A percentile compares a stretch with the other conserved stretches of the same genome.
Conservation (phyloP, 352 stramenopile species). For the Phytophthora rubi region DNA sequence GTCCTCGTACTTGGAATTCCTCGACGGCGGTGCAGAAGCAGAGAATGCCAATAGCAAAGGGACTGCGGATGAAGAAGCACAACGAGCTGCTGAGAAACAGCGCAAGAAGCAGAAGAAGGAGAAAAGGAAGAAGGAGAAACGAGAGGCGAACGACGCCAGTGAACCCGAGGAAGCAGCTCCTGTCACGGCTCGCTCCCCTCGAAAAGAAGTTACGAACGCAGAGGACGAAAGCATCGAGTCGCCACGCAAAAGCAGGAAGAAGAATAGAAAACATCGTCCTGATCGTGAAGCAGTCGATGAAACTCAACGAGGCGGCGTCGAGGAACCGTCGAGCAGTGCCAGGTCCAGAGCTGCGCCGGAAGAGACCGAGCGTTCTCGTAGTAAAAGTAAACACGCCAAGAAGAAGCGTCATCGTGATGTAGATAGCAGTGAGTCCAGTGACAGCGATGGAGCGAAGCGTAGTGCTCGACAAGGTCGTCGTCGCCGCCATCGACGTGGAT, state of each 20-base stretch:
- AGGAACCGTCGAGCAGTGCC: slow-evolving; percentile 25
- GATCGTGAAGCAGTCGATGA: slow-evolving; percentile 36
- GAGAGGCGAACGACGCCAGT: slow-evolving; percentile 30
- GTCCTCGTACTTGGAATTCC: slow-evolving; percentile 86
- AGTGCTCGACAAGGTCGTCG: slow-evolving; percentile 38
- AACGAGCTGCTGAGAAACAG: slow-evolving; percentile 52
- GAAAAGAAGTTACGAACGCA: slow-evolving; percentile 43
- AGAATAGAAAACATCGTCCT: slow-evolving; percentile 50
- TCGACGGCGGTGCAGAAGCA: slow-evolving; percentile 42
- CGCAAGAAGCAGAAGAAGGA: slow-evolving; percentile 75
- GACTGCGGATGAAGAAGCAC: slow-evolving; percentile 26
- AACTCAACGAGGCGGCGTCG: slow-evolving; percentile 11
- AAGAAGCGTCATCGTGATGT: slow-evolving; percentile 53
- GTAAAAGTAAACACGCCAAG: slow-evolving; percentile 57
- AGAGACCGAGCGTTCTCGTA: slow-evolving; percentile 41
- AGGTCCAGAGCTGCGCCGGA: slow-evolving; percentile 31
- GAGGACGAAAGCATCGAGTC: slow-evolving; percentile 46
- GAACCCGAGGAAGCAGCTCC: slow-evolving; percentile 48
- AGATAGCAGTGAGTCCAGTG: slow-evolving; percentile 54
- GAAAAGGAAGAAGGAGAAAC: slow-evolving; percentile 56
- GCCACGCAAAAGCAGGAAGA: slow-evolving; percentile 75
- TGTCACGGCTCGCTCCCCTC: slow-evolving; percentile 39
- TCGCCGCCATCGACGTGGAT: slow-evolving; percentile 34
- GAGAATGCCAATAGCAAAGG: slow-evolving; percentile 18
- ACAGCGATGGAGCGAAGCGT: slow-evolving; percentile 40